phyloP scores from a whole-genome alignment of 2,329 filamentous ascomycete genomes.

The Cercospora sesami region DNA sequence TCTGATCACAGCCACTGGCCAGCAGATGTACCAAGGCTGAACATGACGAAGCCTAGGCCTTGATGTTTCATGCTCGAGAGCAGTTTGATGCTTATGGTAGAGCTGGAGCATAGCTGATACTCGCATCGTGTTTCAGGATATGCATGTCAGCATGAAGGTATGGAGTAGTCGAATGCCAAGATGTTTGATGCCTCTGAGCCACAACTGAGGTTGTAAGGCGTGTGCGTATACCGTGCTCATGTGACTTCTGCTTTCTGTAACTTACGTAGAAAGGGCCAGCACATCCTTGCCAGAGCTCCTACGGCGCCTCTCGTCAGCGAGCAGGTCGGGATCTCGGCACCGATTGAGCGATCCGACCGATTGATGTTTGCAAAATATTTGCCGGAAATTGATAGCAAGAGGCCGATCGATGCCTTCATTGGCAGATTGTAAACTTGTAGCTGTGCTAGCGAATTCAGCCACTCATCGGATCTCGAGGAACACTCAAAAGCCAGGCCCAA shows the following conservation, averaged over 20 bases:
- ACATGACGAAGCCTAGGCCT: neutral
- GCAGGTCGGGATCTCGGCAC: neutral
- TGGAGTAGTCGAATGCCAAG: conserved; percentile 3
- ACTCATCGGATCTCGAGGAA: neutral
- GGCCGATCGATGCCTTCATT: neutral
- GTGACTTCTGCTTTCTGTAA: neutral
- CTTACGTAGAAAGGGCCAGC: neutral
- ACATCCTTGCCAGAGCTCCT: neutral
- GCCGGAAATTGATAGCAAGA: neutral
- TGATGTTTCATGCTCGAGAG: neutral
- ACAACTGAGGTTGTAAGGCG: conserved; percentile 6
- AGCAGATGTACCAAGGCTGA: neutral
- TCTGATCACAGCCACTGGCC: neutral
- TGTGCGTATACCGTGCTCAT: neutral
- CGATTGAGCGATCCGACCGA: neutral
- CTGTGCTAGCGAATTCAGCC: neutral
- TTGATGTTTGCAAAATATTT: neutral
- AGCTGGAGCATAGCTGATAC: neutral
- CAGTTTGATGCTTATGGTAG: neutral
- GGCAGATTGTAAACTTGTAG: neutral
- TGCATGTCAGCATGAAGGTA: conserved; percentile 4
- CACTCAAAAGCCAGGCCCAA: neutral
- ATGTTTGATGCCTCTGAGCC: conserved; percentile 3
- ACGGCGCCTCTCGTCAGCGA: neutral
- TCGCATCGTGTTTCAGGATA: neutral